These are phyloP conservation scores for Thuja plicata DNA, from an alignment of 83 land plant genomes.

Conservation along the genomic window DNA sequence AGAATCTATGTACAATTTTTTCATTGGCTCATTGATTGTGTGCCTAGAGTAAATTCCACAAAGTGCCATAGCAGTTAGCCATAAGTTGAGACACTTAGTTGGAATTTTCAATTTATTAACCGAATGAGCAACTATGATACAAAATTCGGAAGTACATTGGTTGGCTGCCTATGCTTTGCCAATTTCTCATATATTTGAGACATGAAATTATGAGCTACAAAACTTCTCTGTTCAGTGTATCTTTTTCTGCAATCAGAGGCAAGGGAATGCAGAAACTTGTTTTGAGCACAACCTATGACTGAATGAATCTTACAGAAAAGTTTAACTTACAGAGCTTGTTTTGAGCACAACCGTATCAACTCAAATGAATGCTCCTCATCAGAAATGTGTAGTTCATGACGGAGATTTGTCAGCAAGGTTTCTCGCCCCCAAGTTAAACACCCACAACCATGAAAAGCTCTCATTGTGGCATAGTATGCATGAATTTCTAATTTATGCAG, in stretches of 20 bases:
- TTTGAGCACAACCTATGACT: constrained; percentile 8
- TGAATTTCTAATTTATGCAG: constrained; percentile 60
- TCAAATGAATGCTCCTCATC: constrained; percentile 72
- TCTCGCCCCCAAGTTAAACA: constrained; percentile 69
- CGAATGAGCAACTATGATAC: background rate
- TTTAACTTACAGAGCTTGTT: constrained; percentile 5
- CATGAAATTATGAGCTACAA: background rate
- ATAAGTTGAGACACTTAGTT: constrained; percentile 1
- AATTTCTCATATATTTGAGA: background rate
- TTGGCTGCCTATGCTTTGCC: constrained; percentile 8
- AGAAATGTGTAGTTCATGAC: constrained; percentile 61
- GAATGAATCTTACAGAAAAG: background rate
- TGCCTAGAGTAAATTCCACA: background rate
- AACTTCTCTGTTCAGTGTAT: background rate
- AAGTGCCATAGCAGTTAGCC: background rate
- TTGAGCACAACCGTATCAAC: constrained; percentile 21
- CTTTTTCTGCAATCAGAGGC: background rate
- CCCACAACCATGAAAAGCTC: constrained; percentile 70
- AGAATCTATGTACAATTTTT: background rate
- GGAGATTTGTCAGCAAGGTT: constrained; percentile 54
- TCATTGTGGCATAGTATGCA: constrained; percentile 50
- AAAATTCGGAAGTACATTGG: background rate
- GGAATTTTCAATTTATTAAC: background rate
- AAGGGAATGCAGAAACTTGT: constrained; percentile 11
- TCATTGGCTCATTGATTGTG: background rate